These are phyloP conservation scores for Salix koriyanagi DNA, from an alignment of 345 rosid genomes.

Conservation along the genomic window DNA sequence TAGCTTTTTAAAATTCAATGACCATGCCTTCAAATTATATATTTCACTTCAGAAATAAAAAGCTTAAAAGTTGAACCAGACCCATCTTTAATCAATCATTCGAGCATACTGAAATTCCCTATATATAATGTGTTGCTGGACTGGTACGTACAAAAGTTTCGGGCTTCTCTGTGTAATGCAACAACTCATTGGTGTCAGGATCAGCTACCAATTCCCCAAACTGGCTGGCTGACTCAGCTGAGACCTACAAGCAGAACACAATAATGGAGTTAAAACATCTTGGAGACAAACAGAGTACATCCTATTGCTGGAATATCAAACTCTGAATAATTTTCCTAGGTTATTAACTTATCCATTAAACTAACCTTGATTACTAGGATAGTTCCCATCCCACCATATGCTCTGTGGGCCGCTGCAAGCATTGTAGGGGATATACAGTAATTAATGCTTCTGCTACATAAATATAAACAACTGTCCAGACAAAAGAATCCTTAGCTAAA, in stretches of 20 bases:
- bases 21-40: not conserved
- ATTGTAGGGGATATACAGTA: constrained; percentile 8
- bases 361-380: constrained; percentile 77
- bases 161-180: constrained; percentile 90
- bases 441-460: constrained; percentile 11
- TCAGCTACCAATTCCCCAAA: constrained; percentile 88
- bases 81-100: constrained; percentile 2
- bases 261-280: not conserved
- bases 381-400: constrained; percentile 78
- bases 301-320: not conserved
- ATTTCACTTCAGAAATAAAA: not conserved
- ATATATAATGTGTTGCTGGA: constrained; percentile 9
- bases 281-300: not conserved
- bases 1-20: not conserved
- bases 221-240: constrained; percentile 83
- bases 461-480: not conserved
- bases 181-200: constrained; percentile 64
- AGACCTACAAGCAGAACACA: constrained; percentile 43
- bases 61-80: not conserved
- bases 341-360: not conserved
- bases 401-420: constrained; percentile 56
- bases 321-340: not conserved
- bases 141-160: constrained; percentile 68
- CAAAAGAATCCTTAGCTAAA: not conserved
- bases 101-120: not conserved